Percentiles rank a stretch among this genome's conserved stretches.
Conservation (phyloP, 2,329 filamentous ascomycete species). For the Teratosphaeria epicoccoides region DNA sequence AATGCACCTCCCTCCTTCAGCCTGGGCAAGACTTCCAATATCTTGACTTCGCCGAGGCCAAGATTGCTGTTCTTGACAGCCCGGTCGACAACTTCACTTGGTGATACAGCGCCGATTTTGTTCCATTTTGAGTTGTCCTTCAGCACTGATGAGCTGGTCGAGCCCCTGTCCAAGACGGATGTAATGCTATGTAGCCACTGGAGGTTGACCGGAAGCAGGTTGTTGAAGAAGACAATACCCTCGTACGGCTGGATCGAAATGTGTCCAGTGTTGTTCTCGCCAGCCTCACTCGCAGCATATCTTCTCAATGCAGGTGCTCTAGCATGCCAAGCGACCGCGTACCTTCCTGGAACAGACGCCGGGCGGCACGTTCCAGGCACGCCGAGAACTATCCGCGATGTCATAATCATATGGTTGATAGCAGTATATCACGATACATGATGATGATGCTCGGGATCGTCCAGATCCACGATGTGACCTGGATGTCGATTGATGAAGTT, state of each 20-base stretch:
- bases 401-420: not conserved
- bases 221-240: constrained; percentile 81
- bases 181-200: constrained; percentile 50
- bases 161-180: constrained; percentile 30
- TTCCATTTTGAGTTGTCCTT: constrained; percentile 7
- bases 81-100: constrained; percentile 42
- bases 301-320: not conserved
- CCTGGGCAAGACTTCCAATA: constrained; percentile 72
- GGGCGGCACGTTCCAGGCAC: not conserved
- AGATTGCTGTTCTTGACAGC: constrained; percentile 19
- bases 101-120: constrained; percentile 41
- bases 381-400: not conserved
- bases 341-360: not conserved
- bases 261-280: constrained; percentile 64
- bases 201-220: constrained; percentile 74
- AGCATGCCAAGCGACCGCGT: not conserved
- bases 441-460: not conserved
- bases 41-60: constrained; percentile 41
- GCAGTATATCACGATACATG: not conserved
- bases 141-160: constrained; percentile 2
- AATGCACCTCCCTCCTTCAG: constrained; percentile 89
- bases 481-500: no score
- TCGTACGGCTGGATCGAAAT: constrained; percentile 68
- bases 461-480: no score
- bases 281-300: constrained; percentile 28